Evolutionary conservation across 495 filamentous ascomycete species (phyloP).

Genomic region (Talaromyces proteolyticus): DNA sequence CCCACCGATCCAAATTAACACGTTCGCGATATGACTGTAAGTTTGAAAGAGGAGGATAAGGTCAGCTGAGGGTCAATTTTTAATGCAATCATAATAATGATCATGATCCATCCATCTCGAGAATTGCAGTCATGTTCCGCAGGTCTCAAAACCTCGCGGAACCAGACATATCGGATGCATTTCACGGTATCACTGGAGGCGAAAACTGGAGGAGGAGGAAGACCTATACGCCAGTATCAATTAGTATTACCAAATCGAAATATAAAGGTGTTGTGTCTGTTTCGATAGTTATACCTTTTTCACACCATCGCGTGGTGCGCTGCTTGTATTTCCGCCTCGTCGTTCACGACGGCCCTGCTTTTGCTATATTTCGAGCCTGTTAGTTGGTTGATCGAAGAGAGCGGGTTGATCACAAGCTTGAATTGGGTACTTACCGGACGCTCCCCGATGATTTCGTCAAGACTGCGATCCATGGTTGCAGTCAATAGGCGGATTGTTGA

Average conservation of each 20-base stretch:
- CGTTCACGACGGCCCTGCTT: slow-evolving; percentile 41
- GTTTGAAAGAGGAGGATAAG: slow-evolving; percentile 39
- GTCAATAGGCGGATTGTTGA: neutral
- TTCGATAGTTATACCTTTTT: slow-evolving; percentile 57
- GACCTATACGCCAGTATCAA: slow-evolving; percentile 2
- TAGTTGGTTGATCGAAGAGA: neutral
- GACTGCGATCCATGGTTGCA: slow-evolving; percentile 65
- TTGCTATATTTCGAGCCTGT: slow-evolving; percentile 9
- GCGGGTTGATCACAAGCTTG: too few relatives aligned
- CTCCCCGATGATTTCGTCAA: slow-evolving; percentile 81
- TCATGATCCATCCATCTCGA: neutral
- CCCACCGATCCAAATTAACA: slow-evolving; percentile 51
- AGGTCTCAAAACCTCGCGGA: too few relatives aligned
- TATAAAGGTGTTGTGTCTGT: neutral
- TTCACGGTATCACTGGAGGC: slow-evolving; percentile 7
- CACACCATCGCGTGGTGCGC: slow-evolving; percentile 68
- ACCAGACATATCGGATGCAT: too few relatives aligned
- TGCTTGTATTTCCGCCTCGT: slow-evolving; percentile 46
- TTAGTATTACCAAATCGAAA: too few relatives aligned
- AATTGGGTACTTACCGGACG: slow-evolving; percentile 54
- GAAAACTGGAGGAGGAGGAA: slow-evolving; percentile 22
- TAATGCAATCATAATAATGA: too few relatives aligned
- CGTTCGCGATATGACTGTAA: slow-evolving; percentile 51
- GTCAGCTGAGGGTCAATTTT: slow-evolving; percentile 50
- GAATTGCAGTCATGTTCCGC: neutral